Conservation (phyloP, 768 basidiomycete genomes). For the Cantharellus cinnabarinus region DNA sequence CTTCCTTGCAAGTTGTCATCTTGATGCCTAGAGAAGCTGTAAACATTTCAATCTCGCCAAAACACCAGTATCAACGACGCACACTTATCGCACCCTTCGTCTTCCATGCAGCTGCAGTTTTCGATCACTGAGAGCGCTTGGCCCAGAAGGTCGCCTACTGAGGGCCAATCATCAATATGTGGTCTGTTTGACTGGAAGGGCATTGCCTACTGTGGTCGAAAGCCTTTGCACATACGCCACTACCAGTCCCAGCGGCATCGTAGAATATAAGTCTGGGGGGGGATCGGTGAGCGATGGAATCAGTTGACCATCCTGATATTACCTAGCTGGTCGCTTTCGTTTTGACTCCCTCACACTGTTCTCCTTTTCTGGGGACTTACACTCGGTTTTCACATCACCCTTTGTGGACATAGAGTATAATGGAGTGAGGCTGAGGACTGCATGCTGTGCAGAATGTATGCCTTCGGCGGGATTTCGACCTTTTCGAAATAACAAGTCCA, state of each 20-base stretch:
- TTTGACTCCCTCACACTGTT: slow-evolving; percentile 29
- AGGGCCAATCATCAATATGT: neutral
- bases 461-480: slow-evolving; percentile 51
- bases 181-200: neutral
- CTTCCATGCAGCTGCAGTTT: slow-evolving; percentile 34
- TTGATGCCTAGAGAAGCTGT: slow-evolving; percentile 32
- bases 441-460: slow-evolving; percentile 73
- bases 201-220: slow-evolving; percentile 50
- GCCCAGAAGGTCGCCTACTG: slow-evolving; percentile 35
- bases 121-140: slow-evolving; percentile 39
- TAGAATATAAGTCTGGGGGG: slow-evolving; percentile 54
- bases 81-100: slow-evolving; percentile 46
- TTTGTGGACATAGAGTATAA: slow-evolving; percentile 34
- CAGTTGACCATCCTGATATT: neutral
- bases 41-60: neutral
- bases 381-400: slow-evolving; percentile 62
- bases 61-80: slow-evolving; percentile 8
- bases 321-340: slow-evolving; percentile 55
- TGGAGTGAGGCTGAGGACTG: slow-evolving; percentile 40
- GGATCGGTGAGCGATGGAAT: neutral
- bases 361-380: slow-evolving; percentile 62
- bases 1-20: slow-evolving; percentile 43
- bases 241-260: slow-evolving; percentile 46
- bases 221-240: slow-evolving; percentile 53
- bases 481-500: slow-evolving; percentile 33